A percentile compares a stretch with the other conserved stretches of the same genome.
phyloP scores from a whole-genome alignment of 2,329 filamentous ascomycete genomes.

The Trichothecium roseum region DNA sequence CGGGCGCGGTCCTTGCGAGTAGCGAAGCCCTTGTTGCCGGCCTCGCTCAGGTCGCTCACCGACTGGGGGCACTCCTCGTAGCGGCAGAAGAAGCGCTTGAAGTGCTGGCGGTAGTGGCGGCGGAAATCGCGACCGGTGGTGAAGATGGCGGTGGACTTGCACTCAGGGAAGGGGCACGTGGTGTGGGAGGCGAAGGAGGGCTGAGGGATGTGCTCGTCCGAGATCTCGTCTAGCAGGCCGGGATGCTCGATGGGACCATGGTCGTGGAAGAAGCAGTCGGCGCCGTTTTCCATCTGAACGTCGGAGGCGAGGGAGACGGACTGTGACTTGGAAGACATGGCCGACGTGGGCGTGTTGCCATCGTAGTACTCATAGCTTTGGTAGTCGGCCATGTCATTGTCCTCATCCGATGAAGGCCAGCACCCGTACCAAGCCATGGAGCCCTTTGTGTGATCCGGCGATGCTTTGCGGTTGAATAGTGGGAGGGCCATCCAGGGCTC shows the following conservation, averaged over 20 bases:
- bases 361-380: too few species aligned
- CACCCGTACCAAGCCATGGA: too few species aligned
- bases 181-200: not conserved
- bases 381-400: too few species aligned
- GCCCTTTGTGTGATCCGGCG: too few species aligned
- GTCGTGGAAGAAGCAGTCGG: too few species aligned
- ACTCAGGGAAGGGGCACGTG: slow-evolving; percentile 1
- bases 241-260: not conserved
- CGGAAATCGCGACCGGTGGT: slow-evolving; percentile 2
- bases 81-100: slow-evolving; percentile 3
- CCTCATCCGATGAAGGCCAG: too few species aligned
- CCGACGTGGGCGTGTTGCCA: too few species aligned
- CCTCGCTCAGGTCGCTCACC: not conserved
- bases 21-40: slow-evolving; percentile 2
- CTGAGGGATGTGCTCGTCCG: slow-evolving; percentile 3
- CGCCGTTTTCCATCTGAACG: too few species aligned
- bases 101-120: slow-evolving; percentile 4
- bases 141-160: slow-evolving; percentile 3
- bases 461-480: too few species aligned
- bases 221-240: slow-evolving; percentile 2
- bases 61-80: slow-evolving; percentile 4
- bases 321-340: too few species aligned
- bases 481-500: too few species aligned
- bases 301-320: too few species aligned
- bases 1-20: slow-evolving; percentile 3